phyloP scores from a whole-genome alignment of 495 filamentous ascomycete species.

The Penicillium egyptiacum region DNA sequence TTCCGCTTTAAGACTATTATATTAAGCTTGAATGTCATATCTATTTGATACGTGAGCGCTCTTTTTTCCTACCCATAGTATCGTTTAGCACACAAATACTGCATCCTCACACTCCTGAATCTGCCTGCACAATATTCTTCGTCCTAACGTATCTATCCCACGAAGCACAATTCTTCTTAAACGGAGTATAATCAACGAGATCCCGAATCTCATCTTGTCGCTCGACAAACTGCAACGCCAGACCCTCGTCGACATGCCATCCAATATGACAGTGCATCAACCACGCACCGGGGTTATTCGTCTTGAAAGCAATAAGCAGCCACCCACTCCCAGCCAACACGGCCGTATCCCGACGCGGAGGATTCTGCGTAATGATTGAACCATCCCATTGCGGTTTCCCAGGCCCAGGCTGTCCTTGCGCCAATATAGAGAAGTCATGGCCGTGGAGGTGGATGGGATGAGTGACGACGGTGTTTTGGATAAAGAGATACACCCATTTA shows the following conservation, averaged over 20 bases:
- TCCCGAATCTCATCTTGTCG: conserved; percentile 26
- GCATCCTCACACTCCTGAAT: background rate
- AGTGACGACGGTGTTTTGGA: conserved; percentile 40
- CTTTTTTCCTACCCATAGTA: background rate
- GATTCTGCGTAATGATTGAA: conserved; percentile 25
- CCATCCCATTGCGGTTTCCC: background rate
- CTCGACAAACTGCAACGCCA: conserved; percentile 38
- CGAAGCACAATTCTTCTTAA: background rate
- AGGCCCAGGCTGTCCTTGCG: conserved; percentile 14
- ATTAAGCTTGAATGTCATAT: too few species aligned
- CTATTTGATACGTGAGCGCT: background rate
- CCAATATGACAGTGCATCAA: conserved; percentile 56
- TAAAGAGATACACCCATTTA: conserved; percentile 52
- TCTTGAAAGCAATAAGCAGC: conserved; percentile 50
- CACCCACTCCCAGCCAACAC: conserved; percentile 50
- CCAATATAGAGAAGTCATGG: conserved; percentile 36
- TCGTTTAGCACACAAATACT: background rate
- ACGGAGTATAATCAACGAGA: background rate
- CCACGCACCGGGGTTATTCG: conserved; percentile 55
- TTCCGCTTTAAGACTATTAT: too few species aligned
- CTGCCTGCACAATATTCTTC: background rate
- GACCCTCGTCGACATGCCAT: conserved; percentile 44
- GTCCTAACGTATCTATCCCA: background rate
- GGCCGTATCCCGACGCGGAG: conserved; percentile 61
- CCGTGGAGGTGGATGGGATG: conserved; percentile 90